Base-by-base conservation (phyloP, 1,284 basidiomycete species). In the Ganoderma lucidum region DNA sequence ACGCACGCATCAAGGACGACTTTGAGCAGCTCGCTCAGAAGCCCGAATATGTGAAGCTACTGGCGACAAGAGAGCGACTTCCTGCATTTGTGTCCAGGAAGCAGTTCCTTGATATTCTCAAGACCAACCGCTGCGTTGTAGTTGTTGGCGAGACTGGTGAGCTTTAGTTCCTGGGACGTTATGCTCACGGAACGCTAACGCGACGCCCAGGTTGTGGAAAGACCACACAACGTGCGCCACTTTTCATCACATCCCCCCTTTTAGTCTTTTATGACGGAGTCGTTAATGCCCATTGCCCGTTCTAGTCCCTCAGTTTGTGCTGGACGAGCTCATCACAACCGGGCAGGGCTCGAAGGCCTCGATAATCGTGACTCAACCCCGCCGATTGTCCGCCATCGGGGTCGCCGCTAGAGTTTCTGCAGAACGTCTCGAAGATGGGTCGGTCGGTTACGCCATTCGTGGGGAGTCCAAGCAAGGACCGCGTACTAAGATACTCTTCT, bases 301-400 rank as follows among this genome's bases (percentile, higher is more conserved):
- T n/a, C 77, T 82, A 91, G 91, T 96, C 19, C 96, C 96, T 17
- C 96, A 97, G 77, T 97, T 96, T 74, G 89, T 96, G 63, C 82
- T 96, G 55, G 96, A 98, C 77, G 89, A 88, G n/a, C 87, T 94
- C 60, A 96, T 98, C 69, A 74, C 82, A 9, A 81, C 85, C 0
- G 84, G 85, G 6, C 80, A 82, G 41, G 96, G 95, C 12, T 88
- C 91, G 15, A 83, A 85, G 42, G 90, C 91, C 51, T 93, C 89
- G 30, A 96, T 98, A 64, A 83, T 98, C 58, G 86, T 97, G 15
- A 98, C 97, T 2, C 96, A 98, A 77, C 96, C 96, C 17, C 88
- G 97, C 30, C 88, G 96, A 76, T 89, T 98, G 15, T 94, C 95
- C 32, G 96, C 96, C 0, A 91, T 97, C 70, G 95, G 95, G 3